A percentile compares a stretch with the other conserved stretches of the same genome.
Evolutionary conservation across 768 basidiomycete species (phyloP).

Genomic region (Serendipita sp.): DNA sequence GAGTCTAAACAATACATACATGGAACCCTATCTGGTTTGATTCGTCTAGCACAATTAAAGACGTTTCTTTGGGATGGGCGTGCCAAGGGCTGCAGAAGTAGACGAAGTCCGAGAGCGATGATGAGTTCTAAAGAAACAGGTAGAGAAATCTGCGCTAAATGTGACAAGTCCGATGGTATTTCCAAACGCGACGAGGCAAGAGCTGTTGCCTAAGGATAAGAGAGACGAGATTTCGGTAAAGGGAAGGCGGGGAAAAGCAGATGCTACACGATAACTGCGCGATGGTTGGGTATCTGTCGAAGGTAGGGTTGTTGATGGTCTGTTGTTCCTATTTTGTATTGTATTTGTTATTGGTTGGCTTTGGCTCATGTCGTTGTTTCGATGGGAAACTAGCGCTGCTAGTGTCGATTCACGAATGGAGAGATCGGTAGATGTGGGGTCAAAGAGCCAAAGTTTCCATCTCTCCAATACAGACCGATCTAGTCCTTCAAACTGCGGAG

Average conservation of each 20-base stretch:
- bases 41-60: background rate
- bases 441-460: conserved; percentile 74
- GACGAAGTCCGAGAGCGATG: background rate
- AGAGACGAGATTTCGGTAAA: conserved; percentile 63
- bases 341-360: background rate
- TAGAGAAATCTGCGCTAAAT: conserved; percentile 10
- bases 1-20: no score
- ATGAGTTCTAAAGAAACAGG: conserved; percentile 5
- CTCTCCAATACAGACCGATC: conserved; percentile 52
- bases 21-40: background rate
- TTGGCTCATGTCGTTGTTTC: background rate
- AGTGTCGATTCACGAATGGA: conserved; percentile 11
- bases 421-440: conserved; percentile 22
- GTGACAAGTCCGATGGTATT: conserved; percentile 53
- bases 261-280: conserved; percentile 2
- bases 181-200: conserved; percentile 56
- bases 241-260: conserved; percentile 41
- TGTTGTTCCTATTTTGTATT: conserved; percentile 13
- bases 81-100: background rate
- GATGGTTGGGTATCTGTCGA: conserved; percentile 11
- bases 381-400: background rate
- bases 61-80: background rate
- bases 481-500: conserved; percentile 7
- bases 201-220: conserved; percentile 26
- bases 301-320: background rate